Evolutionary conservation across 78 protist genomes (phyloP).

Genomic region (Creolimax fragrantissima): DNA sequence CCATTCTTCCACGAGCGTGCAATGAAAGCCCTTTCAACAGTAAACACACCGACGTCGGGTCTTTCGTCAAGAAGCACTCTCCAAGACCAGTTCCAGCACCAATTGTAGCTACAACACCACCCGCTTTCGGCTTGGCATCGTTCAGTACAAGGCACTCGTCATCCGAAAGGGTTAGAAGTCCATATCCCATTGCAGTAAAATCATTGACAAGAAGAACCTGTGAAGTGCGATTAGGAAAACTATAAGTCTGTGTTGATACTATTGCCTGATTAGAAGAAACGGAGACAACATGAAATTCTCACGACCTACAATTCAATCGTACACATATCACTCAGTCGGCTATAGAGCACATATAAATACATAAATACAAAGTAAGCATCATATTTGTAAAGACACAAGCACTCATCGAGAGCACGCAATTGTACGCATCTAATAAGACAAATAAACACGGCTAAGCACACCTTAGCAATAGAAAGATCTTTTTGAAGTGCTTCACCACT

Average conservation of each 20-base stretch:
- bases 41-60: neutral
- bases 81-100: conserved; percentile 55
- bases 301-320: too few species aligned
- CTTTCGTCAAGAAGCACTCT: conserved; percentile 35
- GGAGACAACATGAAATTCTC: too few species aligned
- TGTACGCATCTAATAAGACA: too few species aligned
- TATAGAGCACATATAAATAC: too few species aligned
- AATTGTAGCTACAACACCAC: conserved; percentile 29
- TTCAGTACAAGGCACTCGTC: conserved; percentile 12
- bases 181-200: conserved; percentile 31
- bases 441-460: too few species aligned
- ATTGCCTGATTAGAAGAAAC: too few species aligned
- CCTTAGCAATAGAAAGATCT: neutral
- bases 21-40: neutral
- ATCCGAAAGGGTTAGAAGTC: conserved; percentile 25
- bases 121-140: neutral
- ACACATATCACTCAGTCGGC: too few species aligned
- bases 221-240: too few species aligned
- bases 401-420: too few species aligned
- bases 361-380: too few species aligned
- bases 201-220: conserved; percentile 21
- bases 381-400: too few species aligned
- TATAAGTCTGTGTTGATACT: too few species aligned
- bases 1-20: neutral
- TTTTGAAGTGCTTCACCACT: neutral